Conservation (phyloP, 2,329 filamentous ascomycete species). For the Teratosphaeria destructans region DNA sequence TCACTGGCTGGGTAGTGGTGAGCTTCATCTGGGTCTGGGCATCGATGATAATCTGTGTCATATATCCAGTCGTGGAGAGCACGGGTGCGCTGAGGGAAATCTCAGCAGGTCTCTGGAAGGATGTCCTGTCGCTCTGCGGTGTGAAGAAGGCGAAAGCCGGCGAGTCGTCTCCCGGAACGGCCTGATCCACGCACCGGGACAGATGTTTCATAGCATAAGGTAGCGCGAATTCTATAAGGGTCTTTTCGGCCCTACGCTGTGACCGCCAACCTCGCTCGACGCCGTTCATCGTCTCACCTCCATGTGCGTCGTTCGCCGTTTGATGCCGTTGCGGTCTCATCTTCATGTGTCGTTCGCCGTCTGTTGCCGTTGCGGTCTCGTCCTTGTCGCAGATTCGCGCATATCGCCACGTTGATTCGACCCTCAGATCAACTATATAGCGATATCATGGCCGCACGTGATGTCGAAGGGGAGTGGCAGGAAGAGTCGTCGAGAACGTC, state of each 20-base stretch:
- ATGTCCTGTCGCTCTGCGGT: background rate
- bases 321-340: background rate
- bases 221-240: background rate
- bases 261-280: no score
- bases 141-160: background rate
- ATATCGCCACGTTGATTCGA: no score
- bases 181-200: background rate
- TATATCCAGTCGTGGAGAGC: slow-evolving; percentile 35
- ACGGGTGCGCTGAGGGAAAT: slow-evolving; percentile 22
- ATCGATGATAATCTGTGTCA: slow-evolving; percentile 29
- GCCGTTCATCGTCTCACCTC: background rate
- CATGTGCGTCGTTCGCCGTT: background rate
- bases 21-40: slow-evolving; percentile 35
- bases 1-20: slow-evolving; percentile 24
- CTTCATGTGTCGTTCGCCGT: no score
- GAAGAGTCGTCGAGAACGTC: no score
- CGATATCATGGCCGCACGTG: no score
- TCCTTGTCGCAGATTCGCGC: no score
- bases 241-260: background rate
- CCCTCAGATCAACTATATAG: no score
- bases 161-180: background rate
- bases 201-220: background rate
- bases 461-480: no score
- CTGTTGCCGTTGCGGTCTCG: no score
- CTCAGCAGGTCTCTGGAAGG: slow-evolving; percentile 8